Base-by-base conservation (phyloP, 371 early-diverging fungal genomes). In the Rhizomucor miehei region DNA sequence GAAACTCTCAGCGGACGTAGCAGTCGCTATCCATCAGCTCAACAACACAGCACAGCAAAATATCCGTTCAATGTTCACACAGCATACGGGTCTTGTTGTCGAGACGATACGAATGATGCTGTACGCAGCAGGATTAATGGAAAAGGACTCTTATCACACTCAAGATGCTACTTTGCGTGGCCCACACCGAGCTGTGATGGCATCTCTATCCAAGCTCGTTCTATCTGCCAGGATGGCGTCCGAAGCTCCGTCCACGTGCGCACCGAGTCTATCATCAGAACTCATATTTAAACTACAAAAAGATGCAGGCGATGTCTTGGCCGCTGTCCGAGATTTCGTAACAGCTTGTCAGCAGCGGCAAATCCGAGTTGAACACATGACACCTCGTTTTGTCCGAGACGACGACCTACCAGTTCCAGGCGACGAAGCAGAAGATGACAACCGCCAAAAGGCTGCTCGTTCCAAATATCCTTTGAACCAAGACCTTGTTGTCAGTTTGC, bases 81-180 rank as follows among this genome's bases (percentile, higher is more conserved):
- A 20, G n/a, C 49, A 52, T 37, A 45, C 64, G 1, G 46, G 77
- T 0, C 62, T 66, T 16, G 84, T 94, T 10, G 89, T 94, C 8
- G 81, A 88, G 35, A 81, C 92, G n/a, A 89, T 94, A 54, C 86
- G 92, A 19, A 79, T 86, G 44, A 89, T 96, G 88, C 77, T 97
- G 46, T 85, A 84, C 40, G 82, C 91, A 14, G 87, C 90, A 3
- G 86, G 88, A 4, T 82, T 89, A 5, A 75, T 86, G n/a, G 86
- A 86, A 24, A 81, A 82, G 46, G 90, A 91, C 34, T 59, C 67
- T 9, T 60, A 82, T 0, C 81, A 83, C 24, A 79, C 88, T 62
- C 80, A 84, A 54, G 79, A 81, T 40, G 81, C 85, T 55, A 73
- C 75, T 19, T 57, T 82, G 14, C 81, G 93, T 52, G 81, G 86